Evolutionary conservation across 2,329 filamentous ascomycete species (phyloP).

Genomic region (Diaporthe aspalathi): DNA sequence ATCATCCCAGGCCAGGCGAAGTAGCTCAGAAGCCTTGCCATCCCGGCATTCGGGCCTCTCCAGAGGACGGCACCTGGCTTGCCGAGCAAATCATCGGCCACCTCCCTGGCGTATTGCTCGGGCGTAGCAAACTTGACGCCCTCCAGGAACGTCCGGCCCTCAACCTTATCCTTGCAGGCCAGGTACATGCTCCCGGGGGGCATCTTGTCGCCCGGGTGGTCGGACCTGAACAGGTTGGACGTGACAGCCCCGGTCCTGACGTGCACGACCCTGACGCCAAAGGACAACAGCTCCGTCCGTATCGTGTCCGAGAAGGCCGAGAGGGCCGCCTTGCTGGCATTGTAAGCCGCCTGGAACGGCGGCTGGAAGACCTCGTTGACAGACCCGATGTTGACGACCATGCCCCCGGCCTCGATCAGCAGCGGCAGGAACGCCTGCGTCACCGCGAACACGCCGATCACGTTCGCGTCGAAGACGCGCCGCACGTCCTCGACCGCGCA

Average conservation of each 20-base stretch:
- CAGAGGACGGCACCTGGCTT: constrained; percentile 4
- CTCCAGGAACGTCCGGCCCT: constrained; percentile 1
- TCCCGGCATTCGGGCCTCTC: background rate
- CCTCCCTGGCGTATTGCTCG: constrained; percentile 12
- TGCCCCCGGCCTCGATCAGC: constrained; percentile 48
- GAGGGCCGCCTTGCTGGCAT: constrained; percentile 57
- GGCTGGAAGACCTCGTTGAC: constrained; percentile 52
- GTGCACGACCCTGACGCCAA: constrained; percentile 50
- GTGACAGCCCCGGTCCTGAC: constrained; percentile 49
- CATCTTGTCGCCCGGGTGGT: constrained; percentile 16
- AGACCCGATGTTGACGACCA: constrained; percentile 51
- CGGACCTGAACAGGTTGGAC: constrained; percentile 46
- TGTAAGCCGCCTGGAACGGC: constrained; percentile 54
- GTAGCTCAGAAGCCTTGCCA: background rate
- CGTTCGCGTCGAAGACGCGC: constrained; percentile 52
- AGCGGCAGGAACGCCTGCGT: constrained; percentile 54
- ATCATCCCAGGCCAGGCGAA: background rate
- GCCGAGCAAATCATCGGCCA: constrained; percentile 1
- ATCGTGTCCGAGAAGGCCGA: constrained; percentile 53
- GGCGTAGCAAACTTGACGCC: constrained; percentile 6
- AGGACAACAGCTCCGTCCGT: constrained; percentile 53
- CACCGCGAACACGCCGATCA: constrained; percentile 53
- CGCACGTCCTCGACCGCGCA: constrained; percentile 46
- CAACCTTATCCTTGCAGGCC: background rate
- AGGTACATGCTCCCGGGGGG: constrained; percentile 6